A percentile compares a stretch with the other conserved stretches of the same genome.
Evolutionary conservation across 139 green algal genomes (phyloP).

Genomic region (Ettlia oleoabundans): DNA sequence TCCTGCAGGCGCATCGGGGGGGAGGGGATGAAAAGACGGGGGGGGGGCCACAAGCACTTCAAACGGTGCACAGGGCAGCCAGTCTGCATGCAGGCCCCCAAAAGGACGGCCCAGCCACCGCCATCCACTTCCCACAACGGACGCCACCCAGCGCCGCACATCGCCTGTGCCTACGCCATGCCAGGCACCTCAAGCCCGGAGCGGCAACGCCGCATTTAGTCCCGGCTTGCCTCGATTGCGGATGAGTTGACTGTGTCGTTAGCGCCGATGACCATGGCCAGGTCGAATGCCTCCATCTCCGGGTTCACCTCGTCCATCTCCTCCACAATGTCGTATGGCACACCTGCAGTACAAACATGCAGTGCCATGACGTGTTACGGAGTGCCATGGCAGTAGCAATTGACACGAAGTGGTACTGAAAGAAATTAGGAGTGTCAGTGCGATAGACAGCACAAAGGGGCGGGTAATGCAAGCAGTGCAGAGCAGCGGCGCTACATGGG

Average conservation of each 20-base stretch:
- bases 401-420: too few relatives aligned
- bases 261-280: conserved; percentile 85
- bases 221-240: conserved; percentile 62
- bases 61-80: too few relatives aligned
- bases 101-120: too few relatives aligned
- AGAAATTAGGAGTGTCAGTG: too few relatives aligned
- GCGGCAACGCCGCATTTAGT: background rate
- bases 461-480: too few relatives aligned
- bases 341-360: too few relatives aligned
- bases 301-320: conserved; percentile 56
- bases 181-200: background rate
- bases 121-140: too few relatives aligned
- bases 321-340: conserved; percentile 55
- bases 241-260: conserved; percentile 93
- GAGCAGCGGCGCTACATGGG: too few relatives aligned
- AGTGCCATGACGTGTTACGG: background rate
- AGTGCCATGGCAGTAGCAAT: background rate
- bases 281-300: conserved; percentile 77
- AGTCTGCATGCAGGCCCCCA: too few relatives aligned
- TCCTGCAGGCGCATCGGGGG: conserved; percentile 49
- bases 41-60: background rate
- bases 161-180: too few relatives aligned
- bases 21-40: background rate
- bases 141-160: too few relatives aligned
- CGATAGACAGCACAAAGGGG: too few relatives aligned